Evolutionary conservation across 1,284 basidiomycete genomes (phyloP).

Genomic region (Sporisorium scitamineum): DNA sequence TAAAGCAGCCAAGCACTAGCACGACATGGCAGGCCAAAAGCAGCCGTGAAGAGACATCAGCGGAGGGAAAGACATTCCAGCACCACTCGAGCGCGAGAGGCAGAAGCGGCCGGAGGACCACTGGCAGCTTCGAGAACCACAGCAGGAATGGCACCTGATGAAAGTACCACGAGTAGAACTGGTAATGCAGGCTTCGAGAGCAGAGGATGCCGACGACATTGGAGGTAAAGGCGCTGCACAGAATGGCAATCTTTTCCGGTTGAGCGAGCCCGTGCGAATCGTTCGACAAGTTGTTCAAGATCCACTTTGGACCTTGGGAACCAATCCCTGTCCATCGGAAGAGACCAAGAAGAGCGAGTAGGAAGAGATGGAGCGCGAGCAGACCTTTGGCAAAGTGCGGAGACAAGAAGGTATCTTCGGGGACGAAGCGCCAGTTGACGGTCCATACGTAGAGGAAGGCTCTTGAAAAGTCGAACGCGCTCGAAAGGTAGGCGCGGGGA

Average conservation of each 20-base stretch:
- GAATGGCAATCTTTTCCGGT: conserved; percentile 16
- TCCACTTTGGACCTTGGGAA: conserved; percentile 76
- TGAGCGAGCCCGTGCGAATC: conserved; percentile 1
- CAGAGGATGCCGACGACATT: conserved; percentile 92
- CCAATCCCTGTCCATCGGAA: conserved; percentile 77
- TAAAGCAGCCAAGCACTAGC: conserved; percentile 46
- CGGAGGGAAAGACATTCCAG: conserved; percentile 63
- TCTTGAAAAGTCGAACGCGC: conserved; percentile 88
- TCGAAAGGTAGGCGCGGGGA: conserved; percentile 77
- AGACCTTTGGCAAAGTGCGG: conserved; percentile 76
- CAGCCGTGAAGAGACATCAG: conserved; percentile 43
- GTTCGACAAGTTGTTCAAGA: conserved; percentile 18
- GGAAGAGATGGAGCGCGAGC: conserved; percentile 76
- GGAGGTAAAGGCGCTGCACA: conserved; percentile 76
- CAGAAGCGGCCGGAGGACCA: conserved; percentile 28
- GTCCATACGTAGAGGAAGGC: conserved; percentile 96
- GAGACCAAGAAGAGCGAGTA: conserved; percentile 78
- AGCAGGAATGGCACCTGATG: conserved; percentile 88
- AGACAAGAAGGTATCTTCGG: conserved; percentile 81
- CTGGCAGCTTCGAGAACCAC: conserved; percentile 72
- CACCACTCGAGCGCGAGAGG: conserved; percentile 47
- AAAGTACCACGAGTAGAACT: conserved; percentile 98
- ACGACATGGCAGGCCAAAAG: conserved; percentile 46
- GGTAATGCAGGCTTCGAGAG: conserved; percentile 96
- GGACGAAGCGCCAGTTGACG: conserved; percentile 93